A percentile compares a stretch with the other conserved stretches of the same genome.
Conservation (phyloP, 139 green algal genomes). For the Marvania coccoides region DNA sequence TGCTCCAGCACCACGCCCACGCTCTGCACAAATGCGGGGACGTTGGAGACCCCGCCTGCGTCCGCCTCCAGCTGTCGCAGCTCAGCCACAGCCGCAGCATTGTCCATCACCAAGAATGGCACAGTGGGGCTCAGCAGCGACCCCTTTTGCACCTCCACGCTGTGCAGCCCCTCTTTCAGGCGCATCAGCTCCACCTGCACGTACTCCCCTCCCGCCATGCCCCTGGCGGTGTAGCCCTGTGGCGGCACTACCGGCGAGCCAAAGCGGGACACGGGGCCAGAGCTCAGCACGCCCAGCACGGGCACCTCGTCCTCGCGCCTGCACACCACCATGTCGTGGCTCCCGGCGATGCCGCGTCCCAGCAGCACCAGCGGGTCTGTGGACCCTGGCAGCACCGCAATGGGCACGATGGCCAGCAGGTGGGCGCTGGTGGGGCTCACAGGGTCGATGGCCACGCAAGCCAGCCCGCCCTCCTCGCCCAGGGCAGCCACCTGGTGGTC, state of each 20-base stretch:
- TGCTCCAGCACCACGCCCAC: not conserved
- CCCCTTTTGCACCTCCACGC: not conserved
- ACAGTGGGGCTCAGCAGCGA: not conserved
- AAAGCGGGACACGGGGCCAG: not conserved
- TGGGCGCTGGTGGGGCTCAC: not conserved
- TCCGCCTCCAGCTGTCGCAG: not conserved
- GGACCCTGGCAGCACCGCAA: not conserved
- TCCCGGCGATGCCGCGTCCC: not conserved
- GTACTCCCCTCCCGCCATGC: not conserved
- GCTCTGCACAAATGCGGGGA: not conserved
- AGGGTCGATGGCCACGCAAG: not conserved
- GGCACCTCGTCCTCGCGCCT: not conserved
- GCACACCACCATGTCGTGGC: not conserved
- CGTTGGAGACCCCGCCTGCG: not conserved
- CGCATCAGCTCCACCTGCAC: not conserved
- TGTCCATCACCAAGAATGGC: not conserved
- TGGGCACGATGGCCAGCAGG: not conserved
- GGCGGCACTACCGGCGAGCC: not conserved
- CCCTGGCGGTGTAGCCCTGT: not conserved
- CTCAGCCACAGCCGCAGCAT: not conserved
- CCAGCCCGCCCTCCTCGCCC: not conserved
- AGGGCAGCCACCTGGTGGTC: not conserved
- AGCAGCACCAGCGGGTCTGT: not conserved
- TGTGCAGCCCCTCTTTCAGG: not conserved
- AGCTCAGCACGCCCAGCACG: not conserved